Evolutionary conservation across 2,329 filamentous ascomycete species (phyloP), one percentile per base, ranked within the genome.

Genomic region (Hypoxylon sp.): DNA sequence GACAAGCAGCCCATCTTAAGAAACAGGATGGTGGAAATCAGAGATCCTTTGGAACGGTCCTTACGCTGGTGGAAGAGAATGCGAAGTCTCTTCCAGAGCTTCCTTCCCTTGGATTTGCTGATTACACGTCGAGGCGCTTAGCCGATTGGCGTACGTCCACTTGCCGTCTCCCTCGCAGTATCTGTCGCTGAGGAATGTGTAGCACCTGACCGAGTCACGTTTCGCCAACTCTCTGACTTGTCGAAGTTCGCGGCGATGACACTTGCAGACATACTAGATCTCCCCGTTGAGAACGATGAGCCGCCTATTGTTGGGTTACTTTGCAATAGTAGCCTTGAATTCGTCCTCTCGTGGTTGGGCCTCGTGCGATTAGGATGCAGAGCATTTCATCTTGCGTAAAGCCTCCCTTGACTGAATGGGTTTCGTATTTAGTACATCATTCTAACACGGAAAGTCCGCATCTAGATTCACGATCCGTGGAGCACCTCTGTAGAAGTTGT

Each of bases 291-390:
- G 12, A 22, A 48, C 7, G 28, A 53, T 40, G 69, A 81, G 0
- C 77, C 48, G 0, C 24, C 11, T 2, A 63, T 57, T 2, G 22
- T 87, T 1, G 88, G 82, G 0, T 72, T 91, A 8, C 73, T 91
- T 0, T 85, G 83, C 61, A 79, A 83, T 0, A 90, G 87, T 69
- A 86, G 83, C 0, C 73, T 83, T 0, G 81, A 85, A 8, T 89
- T 91, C 57, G 76, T 90, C 0, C 80, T 89, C 52, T 81, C 82
- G 0, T 90, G 86, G 87, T 77, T 90, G 1, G 87, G 81, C 0
- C 76, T 90, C 40, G 85, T 89, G 73, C 78, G 81, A 8, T 71
- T 87, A 42, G 87, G 87, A 0, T 80, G 81, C 68, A 79, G 83
- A 0, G 85, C 87, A 1, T 73, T 91, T 14, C 76, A 90, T 4